Evolutionary conservation across 1,284 basidiomycete species (phyloP), one percentile per base, ranked within the genome.

Genomic region (Puccinia hordei): DNA sequence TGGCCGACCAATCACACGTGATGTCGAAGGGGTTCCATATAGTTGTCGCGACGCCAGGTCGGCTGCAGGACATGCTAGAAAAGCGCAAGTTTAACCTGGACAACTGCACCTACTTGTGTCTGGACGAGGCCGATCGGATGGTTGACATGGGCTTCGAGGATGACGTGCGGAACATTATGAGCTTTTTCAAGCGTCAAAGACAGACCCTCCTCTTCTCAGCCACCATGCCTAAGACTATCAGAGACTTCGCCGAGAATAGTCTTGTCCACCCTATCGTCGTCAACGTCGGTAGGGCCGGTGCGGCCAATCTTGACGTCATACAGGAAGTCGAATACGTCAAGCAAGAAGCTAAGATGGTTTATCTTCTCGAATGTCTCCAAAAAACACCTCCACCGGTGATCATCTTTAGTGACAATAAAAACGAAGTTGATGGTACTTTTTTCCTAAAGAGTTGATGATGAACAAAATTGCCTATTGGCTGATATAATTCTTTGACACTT

Each of bases 121-220:
- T 99, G 90, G 97, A 99, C 87, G 97, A 99, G 87, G 97, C 97
- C 0, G 97, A 99, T 87, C 89, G 97, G 73, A 99, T 99, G 97
- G 96, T 99, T 82, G 97, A 99, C 85, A 89, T 98, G 86, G 97
- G 96, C 0, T 99, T 99, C 84, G 97, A 99, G 86, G 97, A 99
- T 80, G 96, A 99, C 84, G 95, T 99, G 38, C 89, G 96, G 81
- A 96, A 95, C 84, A 97, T 99, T 84, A 98, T 99, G 94, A 94
- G 92, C 83, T 98, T 94, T 86, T 98, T 98, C 89, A 95, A 93
- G 88, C 90, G 92, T 82, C 97, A 99, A 89, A 90, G 96, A 3
- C 97, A 99, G 87, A 99, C 97, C 0, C 88, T 99, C 0, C 88
- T 99, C 19, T 99, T 99, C 86, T 98, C 95, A 0, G 97, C 97